Evolutionary conservation across 2,329 filamentous ascomycete genomes (phyloP), one percentile per base, ranked within the genome.

Genomic region (Thielaviopsis populi): DNA sequence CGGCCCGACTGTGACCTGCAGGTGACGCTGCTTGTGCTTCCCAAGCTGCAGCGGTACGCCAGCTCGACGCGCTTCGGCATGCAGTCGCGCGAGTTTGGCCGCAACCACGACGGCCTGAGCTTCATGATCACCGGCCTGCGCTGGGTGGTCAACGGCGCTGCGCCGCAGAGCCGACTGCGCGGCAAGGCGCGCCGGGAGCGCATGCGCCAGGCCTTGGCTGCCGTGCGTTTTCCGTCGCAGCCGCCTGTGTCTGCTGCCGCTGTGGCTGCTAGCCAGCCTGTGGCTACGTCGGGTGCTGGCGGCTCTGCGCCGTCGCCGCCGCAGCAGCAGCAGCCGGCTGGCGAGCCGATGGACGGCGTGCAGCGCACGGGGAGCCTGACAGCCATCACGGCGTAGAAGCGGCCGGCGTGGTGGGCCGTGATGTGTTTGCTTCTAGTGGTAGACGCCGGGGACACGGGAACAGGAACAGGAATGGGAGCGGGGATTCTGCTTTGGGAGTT

Each of bases 1-100:
- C 86, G 85, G 0, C 73, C 77, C 0, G 83, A 87, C 65, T 85
- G 86, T 69, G 94, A 97, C 71, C 76, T 95, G 50, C 89, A 97
- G 69, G 87, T 99, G 68, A 95, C 89, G 17, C 74, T 97, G 0
- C 76, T 96, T 13, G 84, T 99, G 13, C 79, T 97, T 0, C 94
- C 92, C 0, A 79, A 83, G 0, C 77, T 99, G 2, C 80, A 89
- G 67, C 84, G 83, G 66, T 99, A 97, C 71, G 78, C 83, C 0
- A 83, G 85, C 5, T 87, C 84, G 0, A 87, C 87, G 0, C 82
- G 89, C 53, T 90, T 88, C 70, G 92, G 92, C 2, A 82, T 99
- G 64, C 85, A 84, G 68, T 95, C 89, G 68, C 84, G 91, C 33
- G 83, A 87, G 66, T 96, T 91, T 79, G 87, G 84, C 6, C 82